Evolutionary conservation across 1,139 yeast genomes (phyloP), one percentile per base, ranked within the genome.

Genomic region (Arxiozyma telluris): DNA sequence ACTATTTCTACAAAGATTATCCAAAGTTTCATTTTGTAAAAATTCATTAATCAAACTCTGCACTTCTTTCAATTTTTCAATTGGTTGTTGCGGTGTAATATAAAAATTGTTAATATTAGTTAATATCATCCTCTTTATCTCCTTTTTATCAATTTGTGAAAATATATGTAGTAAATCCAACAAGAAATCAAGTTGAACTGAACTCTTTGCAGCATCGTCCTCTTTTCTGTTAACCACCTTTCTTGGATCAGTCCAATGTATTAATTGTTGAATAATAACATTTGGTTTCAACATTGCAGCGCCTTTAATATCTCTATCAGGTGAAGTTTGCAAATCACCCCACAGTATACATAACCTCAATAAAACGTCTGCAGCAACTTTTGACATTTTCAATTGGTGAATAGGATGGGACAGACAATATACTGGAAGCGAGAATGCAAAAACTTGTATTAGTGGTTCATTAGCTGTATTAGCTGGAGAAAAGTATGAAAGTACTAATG

Each of bases 341-440:
- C 71, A 67, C n/a, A 65, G 50, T 46, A 64, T 60, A 45, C 67
- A 62, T 49, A 87, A 69, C 59, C 94, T 75, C 54, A 76, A 74
- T 47, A 89, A 69, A 8, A 87, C 81, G 66, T 86, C 94, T 2
- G 85, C 83, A 22, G 83, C 82, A 20, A 85, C 76, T 23, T 80
- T 73, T 7, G 84, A 79, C 64, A 91, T 73, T 57, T 84, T 76
- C 50, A 77, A 76, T 67, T 90, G 97, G 68, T 90, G 96, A 30
- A 74, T 75, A 1, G 77, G 73, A 60, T 86, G 91, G 44, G 96
- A 87, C 65, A 82, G 87, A 41, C 95, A 85, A 66, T 88, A 90
- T 0, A 88, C 96, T 0, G 98, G 98, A 43, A 93, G 76, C 65
- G 96, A 90, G 66, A 88, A 90, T 12, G 95, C 82, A 56, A 91